Percentiles rank a stretch among this genome's conserved stretches.
These are phyloP conservation scores for Plectosphaerella plurivora DNA, from an alignment of 2,329 filamentous ascomycete species.

Conservation along the genomic window DNA sequence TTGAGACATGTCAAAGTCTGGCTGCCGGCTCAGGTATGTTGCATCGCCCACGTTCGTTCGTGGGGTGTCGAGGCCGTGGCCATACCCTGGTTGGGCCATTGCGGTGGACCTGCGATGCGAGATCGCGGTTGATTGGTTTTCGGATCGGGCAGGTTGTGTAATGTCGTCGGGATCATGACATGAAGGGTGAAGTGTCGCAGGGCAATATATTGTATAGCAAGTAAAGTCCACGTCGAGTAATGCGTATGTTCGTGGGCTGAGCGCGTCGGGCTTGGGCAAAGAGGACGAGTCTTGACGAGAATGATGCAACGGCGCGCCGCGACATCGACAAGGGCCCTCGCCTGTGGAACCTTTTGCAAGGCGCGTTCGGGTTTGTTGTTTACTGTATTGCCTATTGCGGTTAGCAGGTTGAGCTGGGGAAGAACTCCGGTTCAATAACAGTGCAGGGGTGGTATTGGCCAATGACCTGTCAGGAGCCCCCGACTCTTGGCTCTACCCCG, in stretches of 20 bases:
- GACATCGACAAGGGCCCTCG: too few relatives aligned
- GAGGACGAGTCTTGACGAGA: too few relatives aligned
- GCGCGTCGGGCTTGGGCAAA: too few relatives aligned
- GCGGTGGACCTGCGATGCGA: conserved; percentile 18
- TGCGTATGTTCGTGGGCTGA: too few relatives aligned
- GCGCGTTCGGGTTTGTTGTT: conserved; percentile 30
- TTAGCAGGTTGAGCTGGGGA: too few relatives aligned
- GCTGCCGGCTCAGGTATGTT: conserved; percentile 67
- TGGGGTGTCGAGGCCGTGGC: conserved; percentile 72
- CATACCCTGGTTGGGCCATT: conserved; percentile 63
- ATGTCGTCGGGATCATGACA: not conserved
- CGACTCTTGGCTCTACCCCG: too few relatives aligned
- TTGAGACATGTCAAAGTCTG: conserved; percentile 79
- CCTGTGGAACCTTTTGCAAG: conserved; percentile 8
- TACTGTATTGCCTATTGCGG: conserved; percentile 32
- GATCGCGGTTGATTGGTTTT: not conserved
- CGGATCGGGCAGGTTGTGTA: not conserved
- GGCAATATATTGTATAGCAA: too few relatives aligned
- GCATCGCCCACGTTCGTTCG: conserved; percentile 80
- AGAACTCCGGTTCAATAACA: too few relatives aligned
- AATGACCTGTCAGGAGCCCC: too few relatives aligned
- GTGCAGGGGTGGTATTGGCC: too few relatives aligned
- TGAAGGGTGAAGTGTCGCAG: not conserved
- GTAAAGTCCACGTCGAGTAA: too few relatives aligned
- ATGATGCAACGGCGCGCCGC: too few relatives aligned